A percentile compares a stretch with the other conserved stretches of the same genome.
These are phyloP conservation scores for Blastobotrys buckinghamii DNA, from an alignment of 1,139 yeast species.

Conservation along the genomic window DNA sequence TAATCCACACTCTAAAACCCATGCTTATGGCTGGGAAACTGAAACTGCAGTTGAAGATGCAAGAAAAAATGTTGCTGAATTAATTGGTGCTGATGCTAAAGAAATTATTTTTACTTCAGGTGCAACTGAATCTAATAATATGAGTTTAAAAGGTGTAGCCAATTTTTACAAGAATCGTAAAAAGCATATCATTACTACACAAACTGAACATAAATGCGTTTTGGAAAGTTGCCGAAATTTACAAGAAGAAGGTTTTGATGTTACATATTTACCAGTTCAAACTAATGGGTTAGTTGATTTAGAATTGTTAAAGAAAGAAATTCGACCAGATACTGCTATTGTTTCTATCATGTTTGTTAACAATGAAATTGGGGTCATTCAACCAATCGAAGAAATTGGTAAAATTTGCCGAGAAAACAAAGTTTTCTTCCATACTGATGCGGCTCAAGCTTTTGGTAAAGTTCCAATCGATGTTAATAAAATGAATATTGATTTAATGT, in stretches of 20 bases:
- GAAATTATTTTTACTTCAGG: constrained; percentile 97
- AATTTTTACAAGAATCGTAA: constrained; percentile 85
- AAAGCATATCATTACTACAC: constrained; percentile 90
- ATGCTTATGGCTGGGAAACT: constrained; percentile 99
- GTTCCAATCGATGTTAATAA: constrained; percentile 88
- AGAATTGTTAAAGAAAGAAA: constrained; percentile 72
- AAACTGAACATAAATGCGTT: constrained; percentile 97
- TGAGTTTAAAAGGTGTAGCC: constrained; percentile 93
- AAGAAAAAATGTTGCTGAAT: constrained; percentile 69
- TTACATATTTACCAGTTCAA: constrained; percentile 83
- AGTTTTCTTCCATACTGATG: constrained; percentile 97
- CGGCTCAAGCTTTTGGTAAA: constrained; percentile 97
- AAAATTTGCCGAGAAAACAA: constrained; percentile 76
- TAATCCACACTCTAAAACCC: constrained; percentile 95
- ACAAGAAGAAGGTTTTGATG: constrained; percentile 96
- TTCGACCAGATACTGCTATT: constrained; percentile 83
- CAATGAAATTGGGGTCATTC: constrained; percentile 96
- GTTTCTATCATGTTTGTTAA: constrained; percentile 98
- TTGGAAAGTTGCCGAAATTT: constrained; percentile 90
- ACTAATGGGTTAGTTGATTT: constrained; percentile 73
- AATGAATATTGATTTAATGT: constrained; percentile 86
- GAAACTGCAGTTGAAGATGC: constrained; percentile 88
- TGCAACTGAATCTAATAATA: constrained; percentile 95
- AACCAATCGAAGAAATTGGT: constrained; percentile 94
- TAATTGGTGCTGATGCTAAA: constrained; percentile 91